Evolutionary conservation across 1,139 yeast species (phyloP).

Genomic region (Zygotorulaspora mrakii): DNA sequence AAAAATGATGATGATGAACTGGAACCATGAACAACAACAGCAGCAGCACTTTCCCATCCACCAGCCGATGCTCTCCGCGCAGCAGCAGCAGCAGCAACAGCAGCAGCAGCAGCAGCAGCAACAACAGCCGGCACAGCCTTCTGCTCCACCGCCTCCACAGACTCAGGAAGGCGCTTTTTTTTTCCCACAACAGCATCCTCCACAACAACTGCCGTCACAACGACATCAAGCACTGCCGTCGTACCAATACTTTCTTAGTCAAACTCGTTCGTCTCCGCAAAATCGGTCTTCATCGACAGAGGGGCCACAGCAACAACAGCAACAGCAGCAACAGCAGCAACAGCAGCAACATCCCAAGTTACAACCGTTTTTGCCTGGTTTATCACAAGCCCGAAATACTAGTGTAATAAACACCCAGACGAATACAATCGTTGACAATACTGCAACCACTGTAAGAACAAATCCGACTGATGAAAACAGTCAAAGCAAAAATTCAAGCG

Average conservation of each 20-base stretch:
- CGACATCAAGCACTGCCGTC: conserved; percentile 3
- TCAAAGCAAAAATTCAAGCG: conserved; percentile 17
- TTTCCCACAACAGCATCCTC: neutral
- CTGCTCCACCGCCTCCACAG: conserved; percentile 1
- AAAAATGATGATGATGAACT: conserved; percentile 4
- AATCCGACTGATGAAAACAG: conserved; percentile 20
- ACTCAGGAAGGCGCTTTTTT: no score
- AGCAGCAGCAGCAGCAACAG: conserved; percentile 7
- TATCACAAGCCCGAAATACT: conserved; percentile 24
- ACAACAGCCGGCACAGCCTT: conserved; percentile 6
- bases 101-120: conserved; percentile 5
- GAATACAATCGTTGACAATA: no score
- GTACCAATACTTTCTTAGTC: conserved; percentile 8
- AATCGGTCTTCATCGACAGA: no score
- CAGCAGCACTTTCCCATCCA: no score
- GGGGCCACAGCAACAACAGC: no score
- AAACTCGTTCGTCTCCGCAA: conserved; percentile 8
- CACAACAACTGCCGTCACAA: conserved; percentile 9
- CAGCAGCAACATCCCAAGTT: conserved; percentile 13
- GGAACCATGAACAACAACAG: conserved; percentile 10
- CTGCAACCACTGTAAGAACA: conserved; percentile 12
- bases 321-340: no score
- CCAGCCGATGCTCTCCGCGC: no score
- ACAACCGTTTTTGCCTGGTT: conserved; percentile 19
- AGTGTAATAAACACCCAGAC: no score